Evolutionary conservation across 2,329 filamentous ascomycete genomes (phyloP), one percentile per base, ranked within the genome.

Genomic region (Fusarium illudens): DNA sequence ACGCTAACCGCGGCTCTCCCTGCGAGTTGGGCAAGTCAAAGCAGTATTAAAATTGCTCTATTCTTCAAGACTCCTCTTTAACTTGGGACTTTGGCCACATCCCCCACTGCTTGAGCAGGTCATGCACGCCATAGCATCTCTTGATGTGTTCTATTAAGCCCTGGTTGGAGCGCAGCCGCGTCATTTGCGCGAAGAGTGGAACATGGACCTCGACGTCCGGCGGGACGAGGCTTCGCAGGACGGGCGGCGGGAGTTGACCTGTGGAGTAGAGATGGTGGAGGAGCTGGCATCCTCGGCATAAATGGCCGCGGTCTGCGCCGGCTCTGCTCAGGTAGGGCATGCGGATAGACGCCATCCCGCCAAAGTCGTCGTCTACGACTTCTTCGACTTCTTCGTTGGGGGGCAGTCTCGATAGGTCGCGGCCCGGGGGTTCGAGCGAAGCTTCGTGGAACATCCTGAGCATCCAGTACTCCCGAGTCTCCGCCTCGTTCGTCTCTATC

Each of bases 271-370:
- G n/a, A 2, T 13, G 5, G 4, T 17, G 11, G 4, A 13, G 6
- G 1, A 29, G 3, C 6, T 51, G 52, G 50, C 65, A 72, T 8
- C 70, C 71, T 20, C 30, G 46, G 39, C 71, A 72, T 39, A 64
- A 8, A 11, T 51, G 54, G 20, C 68, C 68, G 4, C 15, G 22
- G 33, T 72, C 68, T 33, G 15, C 36, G 17, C 50, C 52, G 8
- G 37, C 30, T 1, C 48, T 61, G 19, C 37, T 48, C 27, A 72
- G 46, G n/a, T 48, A 68, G 13, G 68, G 66, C 30, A 70, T 56
- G 25, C 59, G 60, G 12, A 70, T 58, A 9, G 58, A 54, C 10
- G 70, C 68, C 53, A 67, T 60, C 4, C 71, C 64, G 48, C 48
- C 13, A 20, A 15, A 49, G 1, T 49, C 20, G 51, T 59, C 36